Evolutionary conservation across 768 basidiomycete genomes (phyloP), one percentile per base, ranked within the genome.

Genomic region (Jaapia argillacea): DNA sequence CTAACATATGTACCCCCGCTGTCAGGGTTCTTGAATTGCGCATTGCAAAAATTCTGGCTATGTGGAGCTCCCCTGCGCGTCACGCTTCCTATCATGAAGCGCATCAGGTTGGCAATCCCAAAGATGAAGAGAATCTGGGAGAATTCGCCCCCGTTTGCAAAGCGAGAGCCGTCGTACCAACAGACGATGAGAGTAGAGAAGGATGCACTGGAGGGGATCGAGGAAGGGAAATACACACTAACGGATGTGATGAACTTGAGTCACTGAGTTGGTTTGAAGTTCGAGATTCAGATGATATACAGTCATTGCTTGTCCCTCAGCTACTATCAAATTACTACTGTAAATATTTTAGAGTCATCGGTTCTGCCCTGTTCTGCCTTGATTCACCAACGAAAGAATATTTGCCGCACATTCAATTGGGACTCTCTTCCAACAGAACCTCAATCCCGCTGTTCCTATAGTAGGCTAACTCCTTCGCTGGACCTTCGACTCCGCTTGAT

Each of bases 401-500:
- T 33, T 45, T 2, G 25, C 20, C 6, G 21, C 18, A 27, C n/a
- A 42, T 25, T 21, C 12, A 21, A 12, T 7, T 39, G 20, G 7
- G 10, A 7, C 37, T 7, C 10, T n/a, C n/a, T n/a, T n/a, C n/a
- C n/a, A 7, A 20, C 37, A 20, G 37, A 7, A 12, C 37, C 20
- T 12, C 10, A 7, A 21, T 21, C 21, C 37, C 10, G 37, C 12
- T 7, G 37, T 21, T 39, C 20, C 20, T 20, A 39, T 7, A 33
- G 28, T 33, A 10, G 10, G 16, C 28, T 10, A 16, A 33, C 10
- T 33, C 16, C 28, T 33, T 33, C 10, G 28, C 28, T 10, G 10
- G 28, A 33, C 28, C 37, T 39, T 7, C 7, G 12, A n/a, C n/a
- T n/a, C 21, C 37, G 41, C 46, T 25, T 23, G 18, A 86, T 87